phyloP scores from a whole-genome alignment of 2,329 filamentous ascomycete species.

The Pseudogymnoascus sp. region DNA sequence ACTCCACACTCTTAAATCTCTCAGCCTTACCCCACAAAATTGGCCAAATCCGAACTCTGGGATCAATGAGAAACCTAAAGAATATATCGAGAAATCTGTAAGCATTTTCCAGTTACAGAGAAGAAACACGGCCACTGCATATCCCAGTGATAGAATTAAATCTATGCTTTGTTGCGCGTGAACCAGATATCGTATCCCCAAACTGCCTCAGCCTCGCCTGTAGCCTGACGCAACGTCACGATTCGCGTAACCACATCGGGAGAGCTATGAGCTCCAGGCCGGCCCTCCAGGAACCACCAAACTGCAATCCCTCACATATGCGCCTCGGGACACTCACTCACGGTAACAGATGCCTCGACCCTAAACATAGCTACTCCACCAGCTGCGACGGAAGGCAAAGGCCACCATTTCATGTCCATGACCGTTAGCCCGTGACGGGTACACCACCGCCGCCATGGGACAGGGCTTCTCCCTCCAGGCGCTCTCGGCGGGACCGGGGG shows the following conservation, averaged over 20 bases:
- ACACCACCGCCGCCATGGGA: conserved; percentile 54
- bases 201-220: not conserved
- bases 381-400: not conserved
- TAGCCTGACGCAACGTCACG: conserved; percentile 6
- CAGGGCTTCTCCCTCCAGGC: conserved; percentile 93
- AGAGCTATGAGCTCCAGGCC: conserved; percentile 3
- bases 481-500: conserved; percentile 81
- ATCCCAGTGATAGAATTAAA: not conserved
- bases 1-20: not conserved
- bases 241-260: conserved; percentile 8
- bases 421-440: conserved; percentile 24
- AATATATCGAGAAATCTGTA: not conserved
- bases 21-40: conserved; percentile 8
- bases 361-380: not conserved
- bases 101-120: not conserved
- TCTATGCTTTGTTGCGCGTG: not conserved
- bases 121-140: not conserved
- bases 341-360: not conserved
- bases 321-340: not conserved
- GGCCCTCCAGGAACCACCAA: not conserved
- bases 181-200: not conserved
- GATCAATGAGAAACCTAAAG: not conserved
- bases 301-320: not conserved
- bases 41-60: not conserved
- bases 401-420: conserved; percentile 19